Base-by-base conservation (phyloP, 208 protist species). In the Naegleria fowleri region DNA sequence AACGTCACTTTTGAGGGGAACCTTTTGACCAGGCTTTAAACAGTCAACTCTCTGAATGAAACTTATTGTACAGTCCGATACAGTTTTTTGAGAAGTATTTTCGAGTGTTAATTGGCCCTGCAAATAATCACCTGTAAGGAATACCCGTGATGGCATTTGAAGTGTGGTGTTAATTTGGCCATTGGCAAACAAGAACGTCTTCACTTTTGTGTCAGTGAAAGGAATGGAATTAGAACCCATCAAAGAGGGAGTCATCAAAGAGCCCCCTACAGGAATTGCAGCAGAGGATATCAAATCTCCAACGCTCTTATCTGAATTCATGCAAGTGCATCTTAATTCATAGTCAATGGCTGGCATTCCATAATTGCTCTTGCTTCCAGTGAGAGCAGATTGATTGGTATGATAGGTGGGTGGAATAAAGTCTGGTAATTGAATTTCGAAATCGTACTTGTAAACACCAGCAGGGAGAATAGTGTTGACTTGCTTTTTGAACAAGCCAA, bases 381-480 rank as follows among this genome's bases (percentile, higher is more conserved):
- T 67, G 13, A 67, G 11, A 36, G 29, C 29, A 15, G 13, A 36
- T 9, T 13, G 13, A 79, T 79, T 79, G 25, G 67, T 79, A 11
- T 36, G 19, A 79, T 79, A 79, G 13, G 67, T 79, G 29, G 67
- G 67, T 36, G 67, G 67, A 36, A 79, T 36, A n/a, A 36, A 36
- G 36, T 79, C 67, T 15, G 67, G 67, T 33, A 79, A 36, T 36
- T 25, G 16, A 79, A 79, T 79, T 36, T 79, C 67, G 36, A 79
- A 79, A 36, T 79, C 29, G n/a, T 79, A 79, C n/a, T n/a, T 79
- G n/a, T 79, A 79, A 36, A 79, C 67, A 79, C 67, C 67, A 36
- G 67, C 25, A 5, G 19, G 29, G 9, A 79, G 29, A 2, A 36
- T 36, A 9, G 67, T 79, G 9, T 36, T 79, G 0, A n/a, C n/a